phyloP scores from a whole-genome alignment of 2,329 filamentous ascomycete species.

The Triangularia verruculosa region DNA sequence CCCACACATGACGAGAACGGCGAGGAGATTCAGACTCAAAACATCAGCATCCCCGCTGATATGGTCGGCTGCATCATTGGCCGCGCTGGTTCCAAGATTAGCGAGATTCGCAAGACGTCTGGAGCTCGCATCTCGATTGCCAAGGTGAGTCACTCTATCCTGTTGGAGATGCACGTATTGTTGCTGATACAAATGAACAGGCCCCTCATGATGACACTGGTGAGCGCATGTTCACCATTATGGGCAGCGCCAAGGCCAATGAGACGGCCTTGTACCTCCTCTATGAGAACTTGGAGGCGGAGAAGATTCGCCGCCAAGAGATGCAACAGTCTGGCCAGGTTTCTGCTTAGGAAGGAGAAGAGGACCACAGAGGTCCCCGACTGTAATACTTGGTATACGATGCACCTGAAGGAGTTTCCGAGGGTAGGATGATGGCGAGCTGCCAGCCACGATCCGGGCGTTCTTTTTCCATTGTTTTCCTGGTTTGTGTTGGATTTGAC shows the following conservation, averaged over 20 bases:
- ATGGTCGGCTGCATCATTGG: slow-evolving; percentile 99
- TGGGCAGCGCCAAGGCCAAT: slow-evolving; percentile 89
- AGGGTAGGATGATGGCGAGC: slow-evolving; percentile 20
- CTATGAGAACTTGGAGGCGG: slow-evolving; percentile 97
- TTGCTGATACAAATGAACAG: slow-evolving; percentile 36
- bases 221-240: slow-evolving; percentile 99
- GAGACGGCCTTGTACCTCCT: slow-evolving; percentile 94
- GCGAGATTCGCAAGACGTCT: slow-evolving; percentile 95
- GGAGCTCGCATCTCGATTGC: slow-evolving; percentile 97
- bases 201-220: slow-evolving; percentile 95
- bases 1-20: slow-evolving; percentile 93
- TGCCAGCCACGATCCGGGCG: slow-evolving; percentile 30
- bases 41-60: slow-evolving; percentile 98
- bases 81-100: slow-evolving; percentile 92
- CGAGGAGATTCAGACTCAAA: slow-evolving; percentile 96
- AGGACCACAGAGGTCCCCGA: slow-evolving; percentile 20
- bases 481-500: slow-evolving; percentile 51
- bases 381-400: slow-evolving; percentile 28
- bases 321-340: slow-evolving; percentile 42
- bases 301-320: slow-evolving; percentile 97
- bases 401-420: slow-evolving; percentile 21
- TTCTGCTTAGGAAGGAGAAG: slow-evolving; percentile 44
- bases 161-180: neutral
- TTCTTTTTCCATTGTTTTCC: slow-evolving; percentile 26
- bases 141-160: slow-evolving; percentile 54